Base-by-base conservation (phyloP, 2,329 filamentous ascomycete genomes). In the Colletotrichum lindemuthianum region DNA sequence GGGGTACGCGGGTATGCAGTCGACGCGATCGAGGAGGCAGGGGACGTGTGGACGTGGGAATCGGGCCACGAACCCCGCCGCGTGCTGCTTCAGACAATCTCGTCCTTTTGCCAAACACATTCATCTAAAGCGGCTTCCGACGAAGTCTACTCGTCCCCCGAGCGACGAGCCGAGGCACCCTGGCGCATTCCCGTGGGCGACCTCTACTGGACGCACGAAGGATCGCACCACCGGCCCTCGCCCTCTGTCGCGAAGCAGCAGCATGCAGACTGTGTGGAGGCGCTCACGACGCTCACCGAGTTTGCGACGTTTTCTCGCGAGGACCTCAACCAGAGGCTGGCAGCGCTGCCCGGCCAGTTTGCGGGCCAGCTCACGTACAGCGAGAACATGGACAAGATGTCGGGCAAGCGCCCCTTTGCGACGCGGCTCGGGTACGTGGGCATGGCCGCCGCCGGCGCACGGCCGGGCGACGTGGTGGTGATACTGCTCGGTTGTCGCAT, bases 381-480 rank as follows among this genome's bases (percentile, higher is more conserved):
- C 44, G 33, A 43, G 34, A 58, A 57, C 24, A 55, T 65, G 64
- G 55, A 45, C 37, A 55, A 47, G n/a, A 45, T 55, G 45, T 33
- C 34, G 43, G 59, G 56, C 4, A 67, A 34, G 47, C 50, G 55
- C 9, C 55, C 66, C 8, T 68, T 60, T 32, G 9, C 63, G 51
- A 67, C 66, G 10, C 33, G n/a, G 40, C 40, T 50, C n/a, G 66
- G 66, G 8, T 67, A 53, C 49, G 33, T 68, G 50, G 64, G 59
- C 34, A 55, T 68, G 66, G 51, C 41, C 12, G 37, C 64, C 5
- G 55, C 59, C 37, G 12, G 9, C 43, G 51, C 47, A 32, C 53
- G 52, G 13, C 48, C 63, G 24, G 66, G 55, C 13, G 66, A 68
- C 15, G 37, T 60, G 16, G 64, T 67, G 15, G 65, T 65, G 45